A percentile compares a stretch with the other conserved stretches of the same genome.
phyloP scores from a whole-genome alignment of 2,329 filamentous ascomycete genomes.

The Pseudocercospora fijiensis region DNA sequence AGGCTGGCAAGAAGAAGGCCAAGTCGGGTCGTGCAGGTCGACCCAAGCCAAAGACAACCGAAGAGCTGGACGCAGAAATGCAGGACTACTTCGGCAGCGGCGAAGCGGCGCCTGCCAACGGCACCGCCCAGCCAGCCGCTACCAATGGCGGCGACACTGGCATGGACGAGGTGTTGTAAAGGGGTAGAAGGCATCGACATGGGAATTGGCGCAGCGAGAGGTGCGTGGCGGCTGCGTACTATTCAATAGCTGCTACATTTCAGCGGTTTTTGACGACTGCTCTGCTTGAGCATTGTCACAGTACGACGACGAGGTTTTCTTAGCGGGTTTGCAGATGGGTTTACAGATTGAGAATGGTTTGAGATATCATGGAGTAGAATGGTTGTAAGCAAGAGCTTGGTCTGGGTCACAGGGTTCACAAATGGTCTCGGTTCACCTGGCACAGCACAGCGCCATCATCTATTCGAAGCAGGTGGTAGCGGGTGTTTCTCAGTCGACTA shows the following conservation, averaged over 20 bases:
- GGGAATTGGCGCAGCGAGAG: background rate
- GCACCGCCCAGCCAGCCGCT: conserved; percentile 48
- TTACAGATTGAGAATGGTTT: conserved; percentile 12
- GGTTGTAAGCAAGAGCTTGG: background rate
- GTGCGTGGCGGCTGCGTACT: conserved; percentile 5
- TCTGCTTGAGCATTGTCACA: conserved; percentile 10
- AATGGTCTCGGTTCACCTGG: conserved; percentile 2
- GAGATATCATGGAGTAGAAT: conserved; percentile 14
- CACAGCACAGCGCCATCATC: background rate
- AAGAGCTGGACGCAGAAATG: conserved; percentile 98
- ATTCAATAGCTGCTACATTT: background rate
- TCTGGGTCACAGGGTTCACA: background rate
- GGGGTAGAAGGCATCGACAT: conserved; percentile 2
- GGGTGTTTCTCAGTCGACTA: background rate
- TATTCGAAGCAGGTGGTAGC: background rate
- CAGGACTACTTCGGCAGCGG: conserved; percentile 78
- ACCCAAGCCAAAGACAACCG: conserved; percentile 81
- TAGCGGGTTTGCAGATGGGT: conserved; percentile 6
- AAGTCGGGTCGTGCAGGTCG: conserved; percentile 62
- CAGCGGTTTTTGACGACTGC: background rate
- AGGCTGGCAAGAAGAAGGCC: conserved; percentile 51
- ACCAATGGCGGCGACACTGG: conserved; percentile 52
- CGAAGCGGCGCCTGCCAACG: conserved; percentile 47
- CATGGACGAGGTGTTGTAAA: conserved; percentile 59
- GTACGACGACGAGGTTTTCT: conserved; percentile 11